Conservation (phyloP, 2,329 filamentous ascomycete genomes). For the Hymenoscyphus linearis region DNA sequence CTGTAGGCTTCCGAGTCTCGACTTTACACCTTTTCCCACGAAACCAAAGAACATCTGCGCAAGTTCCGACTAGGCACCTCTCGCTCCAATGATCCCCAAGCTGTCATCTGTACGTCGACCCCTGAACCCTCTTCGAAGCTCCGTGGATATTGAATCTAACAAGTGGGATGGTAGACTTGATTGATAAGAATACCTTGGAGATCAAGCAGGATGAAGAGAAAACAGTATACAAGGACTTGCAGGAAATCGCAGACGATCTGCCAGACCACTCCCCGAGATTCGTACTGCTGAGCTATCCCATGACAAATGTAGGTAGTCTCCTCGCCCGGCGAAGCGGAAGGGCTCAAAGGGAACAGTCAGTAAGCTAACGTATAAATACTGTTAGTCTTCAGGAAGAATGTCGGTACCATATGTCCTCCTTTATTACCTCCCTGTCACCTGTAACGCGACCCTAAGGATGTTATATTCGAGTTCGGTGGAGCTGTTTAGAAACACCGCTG, state of each 20-base stretch:
- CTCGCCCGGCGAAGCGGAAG: neutral
- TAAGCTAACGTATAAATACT: constrained; percentile 11
- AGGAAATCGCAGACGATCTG: constrained; percentile 79
- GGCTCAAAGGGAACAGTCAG: neutral
- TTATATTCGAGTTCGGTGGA: constrained; percentile 95
- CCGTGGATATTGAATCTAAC: constrained; percentile 9
- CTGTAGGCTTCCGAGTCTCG: constrained; percentile 65
- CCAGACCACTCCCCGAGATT: constrained; percentile 90
- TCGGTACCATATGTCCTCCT: constrained; percentile 91
- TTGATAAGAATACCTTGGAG: constrained; percentile 85
- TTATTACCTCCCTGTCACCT: constrained; percentile 90
- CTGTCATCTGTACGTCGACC: constrained; percentile 77
- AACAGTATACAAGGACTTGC: constrained; percentile 71
- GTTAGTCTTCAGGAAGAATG: constrained; percentile 71
- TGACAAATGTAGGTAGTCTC: constrained; percentile 65
- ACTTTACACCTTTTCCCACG: constrained; percentile 86
- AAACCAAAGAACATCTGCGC: constrained; percentile 82
- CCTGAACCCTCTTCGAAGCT: neutral
- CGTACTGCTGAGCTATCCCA: constrained; percentile 82
- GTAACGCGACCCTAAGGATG: constrained; percentile 84
- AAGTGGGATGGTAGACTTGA: constrained; percentile 58
- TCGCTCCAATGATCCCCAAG: constrained; percentile 78
- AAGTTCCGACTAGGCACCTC: constrained; percentile 94
- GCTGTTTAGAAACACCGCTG: constrained; percentile 86
- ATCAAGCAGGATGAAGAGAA: constrained; percentile 78